These are phyloP conservation scores for Sedum album DNA, from an alignment of 164 flowering plant genomes.

Conservation along the genomic window DNA sequence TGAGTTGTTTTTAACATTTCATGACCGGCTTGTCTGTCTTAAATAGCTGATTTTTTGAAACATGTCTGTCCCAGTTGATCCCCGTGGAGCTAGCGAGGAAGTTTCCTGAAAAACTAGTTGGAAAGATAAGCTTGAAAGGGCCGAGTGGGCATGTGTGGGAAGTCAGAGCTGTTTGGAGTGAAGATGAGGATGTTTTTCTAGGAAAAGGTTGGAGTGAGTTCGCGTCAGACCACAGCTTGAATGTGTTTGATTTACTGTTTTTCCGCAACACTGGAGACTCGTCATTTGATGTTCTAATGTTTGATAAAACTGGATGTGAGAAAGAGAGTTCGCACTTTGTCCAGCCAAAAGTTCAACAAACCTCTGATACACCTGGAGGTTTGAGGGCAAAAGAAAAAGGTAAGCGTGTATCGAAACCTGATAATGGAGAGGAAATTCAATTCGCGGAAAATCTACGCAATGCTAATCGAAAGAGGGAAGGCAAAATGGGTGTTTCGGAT, in stretches of 20 bases:
- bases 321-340: conserved; percentile 18
- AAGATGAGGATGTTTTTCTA: conserved; percentile 13
- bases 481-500: not conserved
- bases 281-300: conserved; percentile 27
- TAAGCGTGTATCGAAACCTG: not conserved
- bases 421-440: not conserved
- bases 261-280: conserved; percentile 25
- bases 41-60: not conserved
- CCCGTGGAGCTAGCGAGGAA: not conserved
- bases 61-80: conserved; percentile 13
- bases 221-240: conserved; percentile 20
- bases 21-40: not conserved
- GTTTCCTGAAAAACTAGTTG: conserved; percentile 14
- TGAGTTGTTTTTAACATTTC: not conserved
- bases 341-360: not conserved
- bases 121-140: not conserved
- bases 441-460: not conserved
- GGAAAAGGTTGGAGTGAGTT: conserved; percentile 32
- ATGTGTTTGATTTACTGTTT: conserved; percentile 17
- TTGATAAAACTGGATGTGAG: conserved; percentile 24
- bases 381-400: not conserved
- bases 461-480: too few relatives aligned
- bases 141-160: conserved; percentile 16
- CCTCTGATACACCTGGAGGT: not conserved
- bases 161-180: conserved; percentile 13